phyloP scores from a whole-genome alignment of 495 filamentous ascomycete genomes.

The Staphylotrichum longicolle region DNA sequence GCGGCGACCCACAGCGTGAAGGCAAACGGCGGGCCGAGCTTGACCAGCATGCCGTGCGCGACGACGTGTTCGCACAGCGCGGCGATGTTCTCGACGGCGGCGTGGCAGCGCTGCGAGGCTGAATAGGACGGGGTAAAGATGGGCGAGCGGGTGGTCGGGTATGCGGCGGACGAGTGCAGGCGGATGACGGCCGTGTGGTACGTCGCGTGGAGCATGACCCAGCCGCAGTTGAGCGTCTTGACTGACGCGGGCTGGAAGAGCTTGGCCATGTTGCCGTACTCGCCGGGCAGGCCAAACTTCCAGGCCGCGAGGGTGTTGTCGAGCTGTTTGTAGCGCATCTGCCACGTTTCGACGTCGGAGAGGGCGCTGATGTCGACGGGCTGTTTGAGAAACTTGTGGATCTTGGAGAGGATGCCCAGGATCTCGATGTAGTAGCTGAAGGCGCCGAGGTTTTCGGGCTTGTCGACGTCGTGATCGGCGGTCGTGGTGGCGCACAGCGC shows the following conservation, averaged over 20 bases:
- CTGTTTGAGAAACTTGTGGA: conserved; percentile 80
- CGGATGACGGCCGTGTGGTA: conserved; percentile 74
- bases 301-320: conserved; percentile 74
- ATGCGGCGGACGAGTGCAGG: conserved; percentile 87
- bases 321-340: conserved; percentile 77
- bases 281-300: conserved; percentile 77
- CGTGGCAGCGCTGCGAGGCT: conserved; percentile 74
- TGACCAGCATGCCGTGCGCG: conserved; percentile 66
- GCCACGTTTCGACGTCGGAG: conserved; percentile 84
- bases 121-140: conserved; percentile 84
- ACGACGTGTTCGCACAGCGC: conserved; percentile 72
- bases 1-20: conserved; percentile 93
- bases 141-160: conserved; percentile 78
- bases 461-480: conserved; percentile 61
- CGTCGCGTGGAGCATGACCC: conserved; percentile 89
- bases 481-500: conserved; percentile 21
- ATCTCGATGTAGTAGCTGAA: conserved; percentile 87
- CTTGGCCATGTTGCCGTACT: conserved; percentile 77
- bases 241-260: conserved; percentile 62
- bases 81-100: conserved; percentile 79
- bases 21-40: conserved; percentile 82
- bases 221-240: conserved; percentile 70
- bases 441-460: conserved; percentile 76
- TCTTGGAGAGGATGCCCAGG: conserved; percentile 77
- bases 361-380: conserved; percentile 83